Evolutionary conservation across 164 flowering plant genomes (phyloP), one percentile per base, ranked within the genome.

Genomic region (Nymphaea colorata): DNA sequence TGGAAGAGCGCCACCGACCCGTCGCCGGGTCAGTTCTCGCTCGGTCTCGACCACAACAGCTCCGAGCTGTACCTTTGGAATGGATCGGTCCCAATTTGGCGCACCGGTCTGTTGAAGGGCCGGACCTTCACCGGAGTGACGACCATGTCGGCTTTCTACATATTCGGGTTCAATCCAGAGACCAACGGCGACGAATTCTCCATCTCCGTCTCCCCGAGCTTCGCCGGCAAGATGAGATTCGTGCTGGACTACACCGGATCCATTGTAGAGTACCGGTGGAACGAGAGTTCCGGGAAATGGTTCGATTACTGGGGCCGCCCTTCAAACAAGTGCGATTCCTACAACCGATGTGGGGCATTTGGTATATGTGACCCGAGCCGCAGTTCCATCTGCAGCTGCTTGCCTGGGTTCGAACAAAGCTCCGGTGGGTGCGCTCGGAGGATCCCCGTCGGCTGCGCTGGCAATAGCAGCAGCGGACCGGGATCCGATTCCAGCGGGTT

Each of bases 1-100:
- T 84, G 87, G 87, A 78, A 69, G 63, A 73, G 65, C 36, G 57
- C 43, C 2, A 51, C 60, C 25, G 80, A 83, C 51, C 84, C 85
- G 0, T 44, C 79, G 2, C 16, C 61, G 3, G 85, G 86, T 41
- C 62, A 59, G 3, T 77, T 57, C 44, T 43, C 55, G 0, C 5
- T 72, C 3, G 76, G 78, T 4, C 63, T 63, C 16, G 36, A 42
- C 2, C 6, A 36, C 59, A 64, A 42, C 51, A 3, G 42, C 6
- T 14, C 4, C 5, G 43, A 65, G 59, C 45, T 14, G 64, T 71
- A 44, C 44, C 61, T 65, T 12, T 59, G 43, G 59, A 45, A 66
- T 41, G 68, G 73, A 42, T 17, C 57, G 42, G 55, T 14, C 5
- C 62, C 55, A 4, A n/a, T 65, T 17, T 70, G 68, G 65, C 43